Percentiles rank a stretch among this genome's conserved stretches.
Evolutionary conservation across 805 yeast genomes (phyloP).

Genomic region (Pichia manshurica): DNA sequence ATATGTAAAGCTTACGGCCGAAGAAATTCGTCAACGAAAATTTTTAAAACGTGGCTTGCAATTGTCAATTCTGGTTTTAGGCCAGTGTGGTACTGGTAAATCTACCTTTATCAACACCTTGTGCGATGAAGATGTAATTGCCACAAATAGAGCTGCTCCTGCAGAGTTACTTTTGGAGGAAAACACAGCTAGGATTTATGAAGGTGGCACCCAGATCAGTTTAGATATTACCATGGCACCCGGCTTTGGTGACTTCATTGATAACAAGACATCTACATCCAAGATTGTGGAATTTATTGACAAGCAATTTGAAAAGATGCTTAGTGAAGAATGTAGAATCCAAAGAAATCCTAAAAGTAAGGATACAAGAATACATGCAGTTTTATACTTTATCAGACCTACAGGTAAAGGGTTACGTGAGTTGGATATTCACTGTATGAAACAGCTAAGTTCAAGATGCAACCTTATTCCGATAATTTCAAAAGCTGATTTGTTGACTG

Average conservation of each 20-base stretch:
- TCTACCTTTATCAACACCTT: slow-evolving; percentile 76
- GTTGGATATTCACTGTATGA: slow-evolving; percentile 67
- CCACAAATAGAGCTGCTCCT: slow-evolving; percentile 35
- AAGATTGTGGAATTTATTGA: slow-evolving; percentile 67
- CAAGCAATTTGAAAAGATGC: slow-evolving; percentile 62
- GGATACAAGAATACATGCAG: slow-evolving; percentile 78
- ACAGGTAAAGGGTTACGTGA: slow-evolving; percentile 58
- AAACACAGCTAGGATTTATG: slow-evolving; percentile 31
- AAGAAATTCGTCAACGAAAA: slow-evolving; percentile 36
- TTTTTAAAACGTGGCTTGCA: slow-evolving; percentile 47
- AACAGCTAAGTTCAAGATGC: slow-evolving; percentile 59
- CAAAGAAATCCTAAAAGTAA: slow-evolving; percentile 36
- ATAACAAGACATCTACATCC: slow-evolving; percentile 55
- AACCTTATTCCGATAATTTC: slow-evolving; percentile 80
- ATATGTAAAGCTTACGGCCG: slow-evolving; percentile 23
- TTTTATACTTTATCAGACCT: slow-evolving; percentile 77
- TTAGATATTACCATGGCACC: slow-evolving; percentile 61
- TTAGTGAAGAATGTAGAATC: slow-evolving; percentile 66
- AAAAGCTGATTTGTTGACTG: slow-evolving; percentile 69
- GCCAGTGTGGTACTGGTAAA: slow-evolving; percentile 66
- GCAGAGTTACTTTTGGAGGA: slow-evolving; percentile 28
- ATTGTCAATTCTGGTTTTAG: slow-evolving; percentile 43
- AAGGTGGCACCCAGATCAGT: slow-evolving; percentile 46
- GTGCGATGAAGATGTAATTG: slow-evolving; percentile 49
- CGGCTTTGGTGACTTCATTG: slow-evolving; percentile 67